phyloP scores from a whole-genome alignment of 2,329 filamentous ascomycete genomes.

The Exserohilum rostratum region DNA sequence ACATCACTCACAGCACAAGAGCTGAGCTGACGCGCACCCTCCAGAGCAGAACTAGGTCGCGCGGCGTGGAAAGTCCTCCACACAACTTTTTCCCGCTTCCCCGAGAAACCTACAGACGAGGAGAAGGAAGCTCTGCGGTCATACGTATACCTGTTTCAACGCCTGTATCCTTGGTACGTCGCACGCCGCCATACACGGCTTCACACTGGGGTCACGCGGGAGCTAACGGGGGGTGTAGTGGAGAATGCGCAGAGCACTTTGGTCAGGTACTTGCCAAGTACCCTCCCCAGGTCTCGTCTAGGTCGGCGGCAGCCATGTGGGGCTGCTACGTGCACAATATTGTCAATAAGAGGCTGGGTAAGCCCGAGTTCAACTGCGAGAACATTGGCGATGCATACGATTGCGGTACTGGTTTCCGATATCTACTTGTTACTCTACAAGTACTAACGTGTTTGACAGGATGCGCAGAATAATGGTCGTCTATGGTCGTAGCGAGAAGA shows the following conservation, averaged over 20 bases:
- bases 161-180: constrained; percentile 67
- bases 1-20: constrained; percentile 8
- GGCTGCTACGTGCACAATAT: constrained; percentile 71
- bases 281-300: constrained; percentile 67
- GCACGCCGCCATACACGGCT: constrained; percentile 21
- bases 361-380: constrained; percentile 67
- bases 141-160: constrained; percentile 68
- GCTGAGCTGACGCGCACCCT: constrained; percentile 27
- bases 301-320: constrained; percentile 68
- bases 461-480: not conserved
- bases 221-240: constrained; percentile 51
- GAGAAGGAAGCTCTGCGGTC: constrained; percentile 65
- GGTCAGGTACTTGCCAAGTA: constrained; percentile 65
- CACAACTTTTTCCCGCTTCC: constrained; percentile 70
- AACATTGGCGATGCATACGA: constrained; percentile 72
- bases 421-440: not conserved
- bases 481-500: constrained; percentile 44
- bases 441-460: not conserved
- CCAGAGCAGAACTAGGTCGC: constrained; percentile 66
- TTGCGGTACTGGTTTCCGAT: constrained; percentile 50
- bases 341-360: constrained; percentile 67
- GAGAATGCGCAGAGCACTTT: constrained; percentile 70
- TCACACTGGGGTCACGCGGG: constrained; percentile 24
- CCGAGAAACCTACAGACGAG: constrained; percentile 65
- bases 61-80: constrained; percentile 71